Evolutionary conservation across 176 grass and related monocot species (phyloP).

Genomic region (Paspalum notatum): DNA sequence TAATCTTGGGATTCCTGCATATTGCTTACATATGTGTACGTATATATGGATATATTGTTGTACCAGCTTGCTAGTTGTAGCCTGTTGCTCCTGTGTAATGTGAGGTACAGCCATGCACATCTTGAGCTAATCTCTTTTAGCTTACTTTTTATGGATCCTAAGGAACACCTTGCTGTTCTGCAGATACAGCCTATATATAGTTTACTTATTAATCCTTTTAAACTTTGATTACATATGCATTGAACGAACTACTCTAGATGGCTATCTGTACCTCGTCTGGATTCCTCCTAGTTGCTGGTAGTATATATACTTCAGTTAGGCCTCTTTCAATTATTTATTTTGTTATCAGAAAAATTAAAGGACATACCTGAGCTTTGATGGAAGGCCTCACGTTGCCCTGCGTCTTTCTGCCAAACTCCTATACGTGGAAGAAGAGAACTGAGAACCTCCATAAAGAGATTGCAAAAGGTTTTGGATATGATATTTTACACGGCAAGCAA

Average conservation of each 20-base stretch:
- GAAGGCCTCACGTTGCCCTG: constrained; percentile 25
- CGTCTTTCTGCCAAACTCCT: constrained; percentile 48
- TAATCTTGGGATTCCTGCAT: constrained; percentile 9
- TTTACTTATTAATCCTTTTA: neutral
- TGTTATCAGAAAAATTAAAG: constrained; percentile 29
- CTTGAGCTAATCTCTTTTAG: constrained; percentile 22
- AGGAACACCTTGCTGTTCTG: neutral
- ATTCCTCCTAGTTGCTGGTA: constrained; percentile 44
- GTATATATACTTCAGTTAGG: constrained; percentile 7
- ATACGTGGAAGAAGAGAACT: constrained; percentile 34
- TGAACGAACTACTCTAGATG: constrained; percentile 22
- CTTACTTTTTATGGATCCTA: constrained; percentile 15
- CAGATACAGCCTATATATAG: constrained; percentile 40
- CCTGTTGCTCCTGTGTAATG: constrained; percentile 12
- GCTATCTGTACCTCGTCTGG: constrained; percentile 29
- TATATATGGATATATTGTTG: neutral
- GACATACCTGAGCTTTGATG: constrained; percentile 34
- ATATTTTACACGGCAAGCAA: constrained; percentile 31
- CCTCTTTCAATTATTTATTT: constrained; percentile 30
- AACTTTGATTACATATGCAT: neutral
- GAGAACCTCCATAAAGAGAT: neutral
- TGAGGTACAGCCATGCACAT: constrained; percentile 31
- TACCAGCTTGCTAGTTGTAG: neutral
- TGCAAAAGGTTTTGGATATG: constrained; percentile 21
- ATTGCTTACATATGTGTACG: neutral